Conservation (phyloP, 257 asterid species). For the Solanum lycopersicoides region DNA sequence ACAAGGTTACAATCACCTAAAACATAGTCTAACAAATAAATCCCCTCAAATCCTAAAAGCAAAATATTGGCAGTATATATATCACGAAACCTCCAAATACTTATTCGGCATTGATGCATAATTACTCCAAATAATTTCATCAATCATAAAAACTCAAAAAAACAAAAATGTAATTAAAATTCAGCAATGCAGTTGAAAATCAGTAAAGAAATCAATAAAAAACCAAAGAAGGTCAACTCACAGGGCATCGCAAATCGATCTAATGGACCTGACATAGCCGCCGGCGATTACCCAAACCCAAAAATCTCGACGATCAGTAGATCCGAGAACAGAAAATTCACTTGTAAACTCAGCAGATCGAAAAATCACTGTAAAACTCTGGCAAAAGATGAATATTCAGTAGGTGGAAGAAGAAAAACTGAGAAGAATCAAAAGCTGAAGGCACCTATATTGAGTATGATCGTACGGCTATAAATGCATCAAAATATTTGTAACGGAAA, state of each 20-base stretch:
- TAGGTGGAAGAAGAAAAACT: background rate
- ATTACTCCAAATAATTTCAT: background rate
- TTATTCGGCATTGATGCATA: background rate
- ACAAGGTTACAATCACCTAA: background rate
- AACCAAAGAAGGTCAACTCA: slow-evolving; percentile 2
- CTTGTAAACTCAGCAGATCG: background rate
- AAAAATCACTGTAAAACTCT: background rate
- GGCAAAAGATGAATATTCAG: background rate
- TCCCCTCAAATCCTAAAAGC: background rate
- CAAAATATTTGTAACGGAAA: background rate
- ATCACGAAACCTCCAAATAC: background rate
- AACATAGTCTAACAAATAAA: background rate
- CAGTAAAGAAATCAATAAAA: background rate
- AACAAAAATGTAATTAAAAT: background rate
- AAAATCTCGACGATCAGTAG: background rate
- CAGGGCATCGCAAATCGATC: slow-evolving; percentile 34
- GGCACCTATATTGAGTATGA: background rate
- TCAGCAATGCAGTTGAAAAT: background rate
- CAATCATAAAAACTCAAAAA: background rate
- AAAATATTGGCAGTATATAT: background rate
- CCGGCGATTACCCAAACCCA: background rate
- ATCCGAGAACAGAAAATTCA: background rate
- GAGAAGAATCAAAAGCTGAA: background rate
- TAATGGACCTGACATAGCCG: slow-evolving; percentile 26
- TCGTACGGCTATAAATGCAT: slow-evolving; percentile 7